A percentile compares a stretch with the other conserved stretches of the same genome.
Conservation (phyloP, 345 rosid genomes). For the Syzygium aqueum region DNA sequence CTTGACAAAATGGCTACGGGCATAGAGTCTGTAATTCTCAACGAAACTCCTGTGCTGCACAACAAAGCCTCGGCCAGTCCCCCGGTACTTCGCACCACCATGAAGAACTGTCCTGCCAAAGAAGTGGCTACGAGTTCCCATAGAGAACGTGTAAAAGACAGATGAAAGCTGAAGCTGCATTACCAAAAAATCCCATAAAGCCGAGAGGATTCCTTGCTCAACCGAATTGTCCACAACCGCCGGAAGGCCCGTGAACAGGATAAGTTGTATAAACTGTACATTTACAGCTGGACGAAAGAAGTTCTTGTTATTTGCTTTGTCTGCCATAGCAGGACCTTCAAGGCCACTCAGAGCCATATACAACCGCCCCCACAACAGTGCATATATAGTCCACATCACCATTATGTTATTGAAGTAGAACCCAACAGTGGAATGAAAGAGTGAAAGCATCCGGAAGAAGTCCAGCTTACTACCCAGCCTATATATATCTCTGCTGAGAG, state of each 20-base stretch:
- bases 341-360: conserved; percentile 1
- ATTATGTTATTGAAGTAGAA: conserved; percentile 1
- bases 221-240: conserved; percentile 27
- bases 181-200: conserved; percentile 28
- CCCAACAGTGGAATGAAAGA: conserved; percentile 1
- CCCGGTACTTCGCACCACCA: conserved; percentile 33
- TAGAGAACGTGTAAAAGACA: conserved; percentile 32
- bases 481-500: conserved; percentile 2
- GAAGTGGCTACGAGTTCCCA: conserved; percentile 34
- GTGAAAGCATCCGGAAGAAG: conserved; percentile 4
- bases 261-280: conserved; percentile 12
- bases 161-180: conserved; percentile 37
- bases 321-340: neutral
- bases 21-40: conserved; percentile 25
- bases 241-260: conserved; percentile 29
- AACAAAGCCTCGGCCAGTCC: conserved; percentile 29
- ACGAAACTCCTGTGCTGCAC: conserved; percentile 27
- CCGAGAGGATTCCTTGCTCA: conserved; percentile 25
- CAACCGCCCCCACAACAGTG: neutral
- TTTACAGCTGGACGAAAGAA: neutral
- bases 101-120: conserved; percentile 29
- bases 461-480: conserved; percentile 5
- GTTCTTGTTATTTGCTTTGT: neutral
- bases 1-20: conserved; percentile 31
- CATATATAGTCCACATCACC: neutral